Evolutionary conservation across 1,284 basidiomycete species (phyloP).

Genomic region (Pseudomicrostroma phylloplanum): DNA sequence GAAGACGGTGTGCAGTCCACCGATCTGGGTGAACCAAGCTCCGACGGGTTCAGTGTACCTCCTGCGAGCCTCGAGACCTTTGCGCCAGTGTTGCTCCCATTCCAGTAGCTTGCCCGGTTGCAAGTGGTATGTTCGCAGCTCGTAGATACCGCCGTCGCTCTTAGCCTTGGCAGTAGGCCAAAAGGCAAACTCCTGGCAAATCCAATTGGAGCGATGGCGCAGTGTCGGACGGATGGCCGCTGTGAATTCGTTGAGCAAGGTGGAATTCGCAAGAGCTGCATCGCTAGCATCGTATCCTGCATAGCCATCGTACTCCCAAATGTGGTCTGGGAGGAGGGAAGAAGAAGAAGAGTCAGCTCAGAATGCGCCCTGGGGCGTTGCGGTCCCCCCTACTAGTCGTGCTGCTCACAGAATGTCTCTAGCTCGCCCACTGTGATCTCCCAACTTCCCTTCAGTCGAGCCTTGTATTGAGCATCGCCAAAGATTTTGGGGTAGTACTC

Average conservation of each 20-base stretch:
- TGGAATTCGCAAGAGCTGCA: conserved; percentile 19
- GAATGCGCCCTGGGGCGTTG: background rate
- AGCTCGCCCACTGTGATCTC: conserved; percentile 44
- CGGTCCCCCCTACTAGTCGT: background rate
- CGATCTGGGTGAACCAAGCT: conserved; percentile 48
- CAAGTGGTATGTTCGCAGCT: conserved; percentile 45
- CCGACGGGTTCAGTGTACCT: conserved; percentile 45
- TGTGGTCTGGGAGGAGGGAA: conserved; percentile 28
- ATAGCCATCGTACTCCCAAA: conserved; percentile 47
- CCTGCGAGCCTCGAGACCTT: conserved; percentile 43
- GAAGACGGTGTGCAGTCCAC: conserved; percentile 44
- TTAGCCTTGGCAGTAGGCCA: conserved; percentile 33
- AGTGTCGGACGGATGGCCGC: conserved; percentile 22
- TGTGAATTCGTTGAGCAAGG: conserved; percentile 16
- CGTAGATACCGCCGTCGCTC: conserved; percentile 32
- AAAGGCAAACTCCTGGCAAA: conserved; percentile 48
- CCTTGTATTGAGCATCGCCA: conserved; percentile 17
- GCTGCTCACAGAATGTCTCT: conserved; percentile 38
- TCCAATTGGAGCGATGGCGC: conserved; percentile 37
- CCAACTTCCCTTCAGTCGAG: conserved; percentile 36
- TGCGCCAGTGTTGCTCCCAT: conserved; percentile 47
- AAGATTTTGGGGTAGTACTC: conserved; percentile 35
- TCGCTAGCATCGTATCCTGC: conserved; percentile 39
- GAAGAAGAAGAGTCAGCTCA: background rate
- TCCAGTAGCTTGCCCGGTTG: conserved; percentile 41